Evolutionary conservation across 192 early-diverging fungal genomes (phyloP).

Genomic region (Coemansia sp.): DNA sequence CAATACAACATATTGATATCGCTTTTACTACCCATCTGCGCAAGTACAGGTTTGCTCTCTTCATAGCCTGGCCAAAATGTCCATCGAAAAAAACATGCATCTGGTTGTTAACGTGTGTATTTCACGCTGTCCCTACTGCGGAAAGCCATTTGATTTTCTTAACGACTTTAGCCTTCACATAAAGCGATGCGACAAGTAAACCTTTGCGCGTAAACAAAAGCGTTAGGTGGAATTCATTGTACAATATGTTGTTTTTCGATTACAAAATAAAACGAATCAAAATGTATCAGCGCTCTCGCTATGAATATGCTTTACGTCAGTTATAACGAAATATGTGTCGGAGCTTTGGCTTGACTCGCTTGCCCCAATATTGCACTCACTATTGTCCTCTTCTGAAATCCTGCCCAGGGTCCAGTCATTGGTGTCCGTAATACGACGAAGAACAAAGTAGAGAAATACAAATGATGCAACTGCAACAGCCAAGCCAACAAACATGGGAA

Average conservation of each 20-base stretch:
- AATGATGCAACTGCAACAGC: slow-evolving; percentile 19
- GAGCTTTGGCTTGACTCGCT: slow-evolving; percentile 4
- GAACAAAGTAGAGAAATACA: slow-evolving; percentile 27
- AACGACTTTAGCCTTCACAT: slow-evolving; percentile 1
- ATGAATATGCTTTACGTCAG: slow-evolving; percentile 33
- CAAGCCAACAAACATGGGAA: slow-evolving; percentile 27
- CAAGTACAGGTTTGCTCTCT: not conserved
- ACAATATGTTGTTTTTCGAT: not conserved
- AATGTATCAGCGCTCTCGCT: not conserved
- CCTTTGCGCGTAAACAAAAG: not conserved
- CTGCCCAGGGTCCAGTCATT: slow-evolving; percentile 47
- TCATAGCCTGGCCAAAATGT: not conserved
- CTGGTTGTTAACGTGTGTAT: not conserved
- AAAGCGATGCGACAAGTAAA: not conserved
- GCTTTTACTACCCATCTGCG: not conserved
- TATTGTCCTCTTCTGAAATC: slow-evolving; percentile 6
- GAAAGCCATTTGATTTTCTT: slow-evolving; percentile 1
- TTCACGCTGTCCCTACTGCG: slow-evolving; percentile 11
- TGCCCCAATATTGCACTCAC: not conserved
- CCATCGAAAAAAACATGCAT: not conserved
- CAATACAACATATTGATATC: no score
- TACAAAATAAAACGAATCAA: not conserved
- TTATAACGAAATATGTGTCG: slow-evolving; percentile 17
- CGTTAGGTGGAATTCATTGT: not conserved
- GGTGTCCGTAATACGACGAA: slow-evolving; percentile 38